These are phyloP conservation scores for Rhizopus arrhizus DNA, from an alignment of 371 early-diverging fungal species.

Conservation along the genomic window DNA sequence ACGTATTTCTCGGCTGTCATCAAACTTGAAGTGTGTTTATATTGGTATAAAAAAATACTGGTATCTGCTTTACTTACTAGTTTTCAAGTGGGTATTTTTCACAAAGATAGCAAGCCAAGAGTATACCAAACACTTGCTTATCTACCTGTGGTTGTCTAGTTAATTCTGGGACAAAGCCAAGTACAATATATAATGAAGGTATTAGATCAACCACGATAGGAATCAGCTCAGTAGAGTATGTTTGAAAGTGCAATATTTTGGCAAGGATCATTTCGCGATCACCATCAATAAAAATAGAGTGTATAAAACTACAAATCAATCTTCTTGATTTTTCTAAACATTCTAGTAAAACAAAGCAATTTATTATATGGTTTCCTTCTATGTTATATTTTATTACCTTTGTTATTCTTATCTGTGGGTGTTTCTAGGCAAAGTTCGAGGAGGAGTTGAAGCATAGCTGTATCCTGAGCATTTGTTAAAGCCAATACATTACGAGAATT, in stretches of 20 bases:
- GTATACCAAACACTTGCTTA: conserved; percentile 55
- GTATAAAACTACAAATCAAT: conserved; percentile 57
- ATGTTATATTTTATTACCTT: conserved; percentile 16
- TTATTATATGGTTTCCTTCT: no score
- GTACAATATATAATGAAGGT: conserved; percentile 57
- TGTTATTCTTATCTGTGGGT: conserved; percentile 31
- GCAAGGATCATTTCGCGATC: conserved; percentile 55
- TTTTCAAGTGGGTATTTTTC: conserved; percentile 53
- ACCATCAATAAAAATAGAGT: conserved; percentile 58
- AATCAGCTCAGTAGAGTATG: conserved; percentile 57
- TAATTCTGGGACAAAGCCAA: conserved; percentile 58
- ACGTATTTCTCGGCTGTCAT: conserved; percentile 40
- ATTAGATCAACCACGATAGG: conserved; percentile 57
- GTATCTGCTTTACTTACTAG: conserved; percentile 36
- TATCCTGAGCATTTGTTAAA: conserved; percentile 57
- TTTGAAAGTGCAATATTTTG: conserved; percentile 66
- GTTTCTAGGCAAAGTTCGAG: conserved; percentile 45
- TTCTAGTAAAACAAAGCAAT: conserved; percentile 10
- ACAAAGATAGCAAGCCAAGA: conserved; percentile 50
- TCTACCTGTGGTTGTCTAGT: conserved; percentile 49
- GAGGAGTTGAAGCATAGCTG: conserved; percentile 53
- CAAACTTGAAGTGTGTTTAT: conserved; percentile 20
- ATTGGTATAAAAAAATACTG: background rate
- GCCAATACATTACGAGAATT: conserved; percentile 56
- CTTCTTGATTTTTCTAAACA: conserved; percentile 42